Evolutionary conservation across 2,329 filamentous ascomycete species (phyloP).

Genomic region (Pezicula radicicola): DNA sequence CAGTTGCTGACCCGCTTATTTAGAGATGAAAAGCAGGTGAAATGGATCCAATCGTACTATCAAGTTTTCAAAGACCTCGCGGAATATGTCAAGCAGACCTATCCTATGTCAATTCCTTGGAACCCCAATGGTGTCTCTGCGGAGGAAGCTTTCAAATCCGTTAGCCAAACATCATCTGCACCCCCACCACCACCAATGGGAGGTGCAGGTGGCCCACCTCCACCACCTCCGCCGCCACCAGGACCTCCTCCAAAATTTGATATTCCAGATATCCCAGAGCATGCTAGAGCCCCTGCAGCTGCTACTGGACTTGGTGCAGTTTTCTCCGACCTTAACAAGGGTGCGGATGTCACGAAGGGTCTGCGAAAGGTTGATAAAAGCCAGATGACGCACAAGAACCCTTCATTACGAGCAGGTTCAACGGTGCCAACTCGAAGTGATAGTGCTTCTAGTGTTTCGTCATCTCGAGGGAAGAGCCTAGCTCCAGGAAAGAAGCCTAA

Average conservation of each 20-base stretch:
- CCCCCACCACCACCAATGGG: conserved; percentile 42
- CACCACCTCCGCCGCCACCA: conserved; percentile 68
- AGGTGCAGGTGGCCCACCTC: conserved; percentile 51
- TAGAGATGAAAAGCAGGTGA: conserved; percentile 76
- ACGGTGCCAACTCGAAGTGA: conserved; percentile 60
- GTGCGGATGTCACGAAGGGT: conserved; percentile 80
- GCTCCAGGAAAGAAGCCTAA: conserved; percentile 86
- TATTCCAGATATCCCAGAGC: conserved; percentile 42
- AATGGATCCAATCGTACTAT: conserved; percentile 93
- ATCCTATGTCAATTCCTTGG: conserved; percentile 78
- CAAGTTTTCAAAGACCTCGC: conserved; percentile 80
- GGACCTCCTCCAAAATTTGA: conserved; percentile 57
- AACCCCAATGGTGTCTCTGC: conserved; percentile 75
- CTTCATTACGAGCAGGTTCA: conserved; percentile 71
- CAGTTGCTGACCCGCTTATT: conserved; percentile 3
- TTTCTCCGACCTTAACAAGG: conserved; percentile 88
- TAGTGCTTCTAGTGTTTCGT: conserved; percentile 46
- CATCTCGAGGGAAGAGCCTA: conserved; percentile 72
- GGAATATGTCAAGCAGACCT: conserved; percentile 82
- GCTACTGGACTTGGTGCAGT: conserved; percentile 74
- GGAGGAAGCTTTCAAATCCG: conserved; percentile 58
- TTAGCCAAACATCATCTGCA: conserved; percentile 49
- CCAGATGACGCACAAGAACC: conserved; percentile 99
- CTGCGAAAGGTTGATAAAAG: conserved; percentile 92
- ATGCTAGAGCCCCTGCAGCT: conserved; percentile 34